phyloP scores from a whole-genome alignment of 306 rosid genomes.

The Herpetospermum pedunculosum region DNA sequence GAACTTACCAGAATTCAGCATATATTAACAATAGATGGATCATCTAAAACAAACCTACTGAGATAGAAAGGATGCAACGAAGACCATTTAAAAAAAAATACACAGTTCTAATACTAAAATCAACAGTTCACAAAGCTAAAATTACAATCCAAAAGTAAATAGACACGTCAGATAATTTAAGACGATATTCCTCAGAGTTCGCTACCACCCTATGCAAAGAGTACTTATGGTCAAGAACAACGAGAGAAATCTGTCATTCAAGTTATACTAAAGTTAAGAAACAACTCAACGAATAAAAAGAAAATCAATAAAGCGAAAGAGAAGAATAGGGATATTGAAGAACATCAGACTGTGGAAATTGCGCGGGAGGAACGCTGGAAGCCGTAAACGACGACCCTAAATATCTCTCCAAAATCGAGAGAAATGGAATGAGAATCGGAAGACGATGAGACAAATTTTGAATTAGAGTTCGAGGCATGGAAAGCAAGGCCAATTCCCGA shows the following conservation, averaged over 20 bases:
- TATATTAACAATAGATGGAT: not conserved
- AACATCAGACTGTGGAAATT: conserved; percentile 38
- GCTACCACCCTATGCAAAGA: conserved; percentile 35
- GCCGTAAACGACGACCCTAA: conserved; percentile 32
- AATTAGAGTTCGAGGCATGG: conserved; percentile 14
- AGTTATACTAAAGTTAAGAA: not conserved
- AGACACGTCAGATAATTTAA: conserved; percentile 23
- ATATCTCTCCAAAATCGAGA: conserved; percentile 10
- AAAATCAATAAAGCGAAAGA: not conserved
- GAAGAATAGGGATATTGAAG: not conserved
- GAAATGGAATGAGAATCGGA: conserved; percentile 4
- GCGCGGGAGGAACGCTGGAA: conserved; percentile 69
- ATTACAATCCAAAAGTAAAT: not conserved
- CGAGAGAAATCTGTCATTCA: conserved; percentile 39
- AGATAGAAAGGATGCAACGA: not conserved
- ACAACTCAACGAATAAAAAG: not conserved
- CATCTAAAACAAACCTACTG: not conserved
- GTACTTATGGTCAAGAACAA: conserved; percentile 53
- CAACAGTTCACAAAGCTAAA: not conserved
- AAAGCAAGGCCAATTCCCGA: conserved; percentile 18
- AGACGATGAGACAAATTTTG: conserved; percentile 11
- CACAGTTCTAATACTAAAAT: not conserved
- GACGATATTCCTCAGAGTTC: conserved; percentile 48
- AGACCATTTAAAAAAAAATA: not conserved
- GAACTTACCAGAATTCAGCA: not conserved